A percentile compares a stretch with the other conserved stretches of the same genome.
Evolutionary conservation across 1,284 basidiomycete species (phyloP).

Genomic region (Laetiporus sulphureus): DNA sequence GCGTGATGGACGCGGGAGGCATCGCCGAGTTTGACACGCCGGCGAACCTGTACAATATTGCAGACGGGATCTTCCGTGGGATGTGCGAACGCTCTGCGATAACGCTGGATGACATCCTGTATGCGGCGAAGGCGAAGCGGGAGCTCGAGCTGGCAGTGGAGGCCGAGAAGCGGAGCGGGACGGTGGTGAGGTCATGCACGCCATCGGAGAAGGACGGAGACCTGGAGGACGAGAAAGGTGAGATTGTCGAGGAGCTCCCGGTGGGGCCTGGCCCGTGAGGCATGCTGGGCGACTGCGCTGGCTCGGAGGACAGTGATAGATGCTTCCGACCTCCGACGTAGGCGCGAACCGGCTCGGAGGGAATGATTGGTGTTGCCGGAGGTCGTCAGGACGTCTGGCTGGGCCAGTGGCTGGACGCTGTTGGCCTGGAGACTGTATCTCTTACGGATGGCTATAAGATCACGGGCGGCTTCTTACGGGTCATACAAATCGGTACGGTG

Average conservation of each 20-base stretch:
- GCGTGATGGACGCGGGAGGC: slow-evolving; percentile 67
- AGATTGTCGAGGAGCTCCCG: neutral
- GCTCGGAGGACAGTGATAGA: too few species aligned
- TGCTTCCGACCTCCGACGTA: too few species aligned
- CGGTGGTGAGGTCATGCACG: neutral
- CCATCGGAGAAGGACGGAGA: neutral
- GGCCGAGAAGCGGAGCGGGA: too few species aligned
- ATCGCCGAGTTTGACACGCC: slow-evolving; percentile 74
- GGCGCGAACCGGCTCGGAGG: too few species aligned
- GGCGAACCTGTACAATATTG: slow-evolving; percentile 46
- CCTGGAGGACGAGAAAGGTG: slow-evolving; percentile 3
- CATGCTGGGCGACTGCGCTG: neutral
- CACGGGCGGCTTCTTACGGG: too few species aligned
- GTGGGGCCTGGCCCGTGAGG: neutral
- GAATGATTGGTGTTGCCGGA: too few species aligned
- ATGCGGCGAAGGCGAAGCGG: slow-evolving; percentile 32
- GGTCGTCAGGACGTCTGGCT: too few species aligned
- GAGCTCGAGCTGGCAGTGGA: slow-evolving; percentile 7
- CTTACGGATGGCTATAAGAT: too few species aligned
- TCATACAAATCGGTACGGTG: too few species aligned
- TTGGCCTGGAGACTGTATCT: too few species aligned
- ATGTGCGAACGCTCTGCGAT: slow-evolving; percentile 73
- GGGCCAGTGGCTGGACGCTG: too few species aligned
- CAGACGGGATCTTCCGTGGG: slow-evolving; percentile 59
- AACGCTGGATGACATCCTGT: slow-evolving; percentile 55